A percentile compares a stretch with the other conserved stretches of the same genome.
Evolutionary conservation across 768 basidiomycete species (phyloP).

Genomic region (Tephrocybe sp.): DNA sequence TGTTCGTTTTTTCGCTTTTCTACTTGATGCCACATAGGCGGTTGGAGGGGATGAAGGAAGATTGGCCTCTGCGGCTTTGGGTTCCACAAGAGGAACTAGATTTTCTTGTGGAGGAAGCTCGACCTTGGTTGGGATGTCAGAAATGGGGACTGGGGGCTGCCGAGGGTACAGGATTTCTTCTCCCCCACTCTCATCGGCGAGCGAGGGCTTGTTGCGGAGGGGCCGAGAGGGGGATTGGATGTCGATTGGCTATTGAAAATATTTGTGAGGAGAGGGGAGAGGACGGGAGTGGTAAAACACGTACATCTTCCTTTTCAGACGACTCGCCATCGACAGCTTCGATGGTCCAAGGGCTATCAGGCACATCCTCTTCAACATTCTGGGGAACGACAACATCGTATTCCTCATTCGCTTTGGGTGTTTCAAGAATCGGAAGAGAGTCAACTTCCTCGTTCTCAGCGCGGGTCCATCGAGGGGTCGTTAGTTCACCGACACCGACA

Average conservation of each 20-base stretch:
- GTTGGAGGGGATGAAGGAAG: slow-evolving; percentile 56
- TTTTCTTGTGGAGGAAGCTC: slow-evolving; percentile 22
- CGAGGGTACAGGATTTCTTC: slow-evolving; percentile 89
- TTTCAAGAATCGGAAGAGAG: slow-evolving; percentile 21
- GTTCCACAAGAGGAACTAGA: slow-evolving; percentile 23
- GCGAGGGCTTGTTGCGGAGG: slow-evolving; percentile 60
- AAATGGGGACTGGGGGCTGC: slow-evolving; percentile 33
- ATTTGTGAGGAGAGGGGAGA: slow-evolving; percentile 5
- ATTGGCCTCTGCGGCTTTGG: slow-evolving; percentile 28
- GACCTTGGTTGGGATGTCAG: slow-evolving; percentile 29
- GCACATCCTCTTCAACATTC: slow-evolving; percentile 48
- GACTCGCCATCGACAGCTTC: slow-evolving; percentile 80
- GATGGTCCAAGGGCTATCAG: slow-evolving; percentile 87
- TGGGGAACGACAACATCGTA: slow-evolving; percentile 43
- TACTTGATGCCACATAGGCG: slow-evolving; percentile 51
- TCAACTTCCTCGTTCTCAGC: slow-evolving; percentile 39
- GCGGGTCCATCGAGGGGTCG: slow-evolving; percentile 92
- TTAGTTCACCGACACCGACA: slow-evolving; percentile 92
- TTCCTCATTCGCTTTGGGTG: slow-evolving; percentile 29
- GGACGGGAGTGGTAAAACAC: slow-evolving; percentile 16
- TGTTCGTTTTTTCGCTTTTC: slow-evolving; percentile 68
- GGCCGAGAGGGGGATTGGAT: slow-evolving; percentile 43
- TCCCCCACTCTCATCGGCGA: slow-evolving; percentile 82
- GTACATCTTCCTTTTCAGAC: slow-evolving; percentile 69
- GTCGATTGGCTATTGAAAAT: slow-evolving; percentile 39